phyloP scores from a whole-genome alignment of 2,329 filamentous ascomycete genomes.

The Phoma sp. region DNA sequence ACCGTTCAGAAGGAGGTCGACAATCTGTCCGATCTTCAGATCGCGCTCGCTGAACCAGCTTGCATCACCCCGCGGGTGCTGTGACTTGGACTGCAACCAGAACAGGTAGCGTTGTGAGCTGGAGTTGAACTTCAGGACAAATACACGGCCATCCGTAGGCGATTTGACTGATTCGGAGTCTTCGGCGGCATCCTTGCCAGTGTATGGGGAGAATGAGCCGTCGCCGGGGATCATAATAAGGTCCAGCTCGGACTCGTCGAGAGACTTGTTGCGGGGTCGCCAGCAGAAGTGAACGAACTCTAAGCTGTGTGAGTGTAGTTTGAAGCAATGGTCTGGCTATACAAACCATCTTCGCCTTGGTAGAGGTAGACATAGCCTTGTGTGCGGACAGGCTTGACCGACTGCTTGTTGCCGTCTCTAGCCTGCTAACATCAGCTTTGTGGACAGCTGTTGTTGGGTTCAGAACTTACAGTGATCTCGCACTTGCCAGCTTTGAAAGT shows the following conservation, averaged over 20 bases:
- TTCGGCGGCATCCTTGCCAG: conserved; percentile 58
- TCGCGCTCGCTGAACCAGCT: conserved; percentile 86
- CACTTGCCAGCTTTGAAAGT: conserved; percentile 97
- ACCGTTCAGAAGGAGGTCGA: conserved; percentile 83
- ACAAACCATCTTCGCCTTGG: conserved; percentile 77
- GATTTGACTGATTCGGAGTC: conserved; percentile 67
- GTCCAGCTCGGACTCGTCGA: conserved; percentile 81
- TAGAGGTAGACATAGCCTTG: conserved; percentile 93
- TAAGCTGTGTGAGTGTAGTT: conserved; percentile 47
- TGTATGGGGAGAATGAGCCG: conserved; percentile 83
- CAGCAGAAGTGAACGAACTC: conserved; percentile 97
- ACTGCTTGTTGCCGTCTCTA: conserved; percentile 49
- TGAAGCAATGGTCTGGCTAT: background rate
- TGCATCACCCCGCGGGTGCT: conserved; percentile 72
- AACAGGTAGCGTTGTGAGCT: conserved; percentile 92
- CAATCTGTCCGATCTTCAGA: conserved; percentile 84
- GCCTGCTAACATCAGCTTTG: conserved; percentile 31
- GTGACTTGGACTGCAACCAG: conserved; percentile 93
- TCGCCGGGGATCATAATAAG: conserved; percentile 93
- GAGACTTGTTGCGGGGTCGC: conserved; percentile 76
- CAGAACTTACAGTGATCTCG: conserved; percentile 75
- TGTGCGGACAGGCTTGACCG: conserved; percentile 74
- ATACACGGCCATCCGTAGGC: conserved; percentile 83
- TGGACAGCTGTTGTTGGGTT: background rate
- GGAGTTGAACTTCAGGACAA: conserved; percentile 90